Evolutionary conservation across 805 yeast species (phyloP).

Genomic region (Ascoidea asiatica): DNA sequence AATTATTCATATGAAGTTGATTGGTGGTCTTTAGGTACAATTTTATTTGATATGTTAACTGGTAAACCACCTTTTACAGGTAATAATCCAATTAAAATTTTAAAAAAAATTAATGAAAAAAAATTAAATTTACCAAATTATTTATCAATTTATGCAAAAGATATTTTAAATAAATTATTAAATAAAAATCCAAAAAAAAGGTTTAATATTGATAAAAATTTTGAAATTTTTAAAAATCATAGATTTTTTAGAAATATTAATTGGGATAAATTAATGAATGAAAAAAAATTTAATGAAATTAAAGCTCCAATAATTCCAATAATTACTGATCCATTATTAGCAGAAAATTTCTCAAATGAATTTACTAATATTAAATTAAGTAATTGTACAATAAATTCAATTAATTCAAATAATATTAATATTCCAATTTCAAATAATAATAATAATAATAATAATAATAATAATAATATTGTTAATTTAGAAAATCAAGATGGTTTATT

Average conservation of each 20-base stretch:
- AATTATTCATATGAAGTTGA: constrained; percentile 72
- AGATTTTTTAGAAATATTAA: constrained; percentile 65
- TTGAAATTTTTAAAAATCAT: constrained; percentile 45
- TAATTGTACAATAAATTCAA: constrained; percentile 13
- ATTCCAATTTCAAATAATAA: constrained; percentile 11
- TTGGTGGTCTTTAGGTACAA: constrained; percentile 88
- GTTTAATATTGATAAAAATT: constrained; percentile 40
- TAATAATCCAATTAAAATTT: constrained; percentile 56
- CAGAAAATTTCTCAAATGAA: constrained; percentile 74
- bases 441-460: constrained; percentile 6
- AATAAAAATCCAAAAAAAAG: constrained; percentile 62
- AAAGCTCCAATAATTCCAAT: constrained; percentile 76
- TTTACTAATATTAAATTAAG: constrained; percentile 58
- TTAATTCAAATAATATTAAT: constrained; percentile 16
- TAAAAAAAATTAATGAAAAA: constrained; percentile 62
- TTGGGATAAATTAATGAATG: constrained; percentile 46
- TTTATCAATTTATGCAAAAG: constrained; percentile 69
- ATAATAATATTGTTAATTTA: constrained; percentile 5
- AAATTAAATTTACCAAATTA: constrained; percentile 62
- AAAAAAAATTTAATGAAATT: constrained; percentile 26
- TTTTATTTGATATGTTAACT: constrained; percentile 63
- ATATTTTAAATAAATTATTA: constrained; percentile 48
- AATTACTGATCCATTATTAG: constrained; percentile 66
- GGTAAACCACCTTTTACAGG: constrained; percentile 90
- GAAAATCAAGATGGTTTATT: constrained; percentile 14